These are phyloP conservation scores for Mycosphaerella sp. DNA, from an alignment of 2,329 filamentous ascomycete genomes.

Conservation along the genomic window DNA sequence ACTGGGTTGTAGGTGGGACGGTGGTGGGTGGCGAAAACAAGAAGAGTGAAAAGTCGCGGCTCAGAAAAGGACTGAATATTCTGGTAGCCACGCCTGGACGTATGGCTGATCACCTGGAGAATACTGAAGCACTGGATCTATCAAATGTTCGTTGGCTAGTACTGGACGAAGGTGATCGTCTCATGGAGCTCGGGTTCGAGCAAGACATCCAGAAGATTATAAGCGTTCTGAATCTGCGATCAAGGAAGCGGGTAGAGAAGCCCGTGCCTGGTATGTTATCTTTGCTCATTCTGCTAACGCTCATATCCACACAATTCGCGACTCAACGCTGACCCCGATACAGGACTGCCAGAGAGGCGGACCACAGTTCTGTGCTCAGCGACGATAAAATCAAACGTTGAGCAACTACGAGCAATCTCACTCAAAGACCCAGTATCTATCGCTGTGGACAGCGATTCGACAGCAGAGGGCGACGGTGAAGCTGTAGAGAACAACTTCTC, in stretches of 20 bases:
- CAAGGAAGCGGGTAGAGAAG: slow-evolving; percentile 54
- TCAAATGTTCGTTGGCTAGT: slow-evolving; percentile 89
- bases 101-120: slow-evolving; percentile 83
- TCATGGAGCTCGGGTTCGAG: slow-evolving; percentile 98
- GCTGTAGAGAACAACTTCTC: slow-evolving; percentile 57
- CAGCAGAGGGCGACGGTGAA: slow-evolving; percentile 40
- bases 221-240: slow-evolving; percentile 63
- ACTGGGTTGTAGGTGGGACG: slow-evolving; percentile 89
- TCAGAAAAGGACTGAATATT: slow-evolving; percentile 93
- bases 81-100: slow-evolving; percentile 90
- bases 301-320: too few species aligned
- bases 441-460: slow-evolving; percentile 55
- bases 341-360: slow-evolving; percentile 64
- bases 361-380: slow-evolving; percentile 91
- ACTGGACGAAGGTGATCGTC: slow-evolving; percentile 90
- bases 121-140: slow-evolving; percentile 83
- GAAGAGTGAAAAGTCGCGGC: slow-evolving; percentile 81
- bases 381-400: slow-evolving; percentile 96
- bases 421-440: slow-evolving; percentile 88
- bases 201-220: slow-evolving; percentile 88
- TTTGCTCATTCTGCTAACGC: neutral
- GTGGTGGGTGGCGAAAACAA: slow-evolving; percentile 69
- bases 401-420: slow-evolving; percentile 88
- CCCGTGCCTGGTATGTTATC: slow-evolving; percentile 43
- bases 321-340: too few species aligned